Evolutionary conservation across 2,329 filamentous ascomycete genomes (phyloP).

Genomic region (Endoconidiophora polonica): DNA sequence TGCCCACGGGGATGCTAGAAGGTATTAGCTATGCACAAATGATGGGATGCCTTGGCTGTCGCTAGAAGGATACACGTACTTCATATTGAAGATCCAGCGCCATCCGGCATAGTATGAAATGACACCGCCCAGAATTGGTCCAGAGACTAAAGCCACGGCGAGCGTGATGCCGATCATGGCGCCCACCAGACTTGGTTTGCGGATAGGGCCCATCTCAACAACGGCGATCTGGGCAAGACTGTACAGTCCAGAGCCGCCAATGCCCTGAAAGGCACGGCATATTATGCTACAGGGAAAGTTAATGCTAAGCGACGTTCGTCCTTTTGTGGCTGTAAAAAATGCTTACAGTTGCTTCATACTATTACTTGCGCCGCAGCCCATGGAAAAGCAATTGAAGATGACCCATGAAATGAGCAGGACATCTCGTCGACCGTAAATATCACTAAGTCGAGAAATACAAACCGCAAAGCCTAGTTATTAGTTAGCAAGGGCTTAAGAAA

Average conservation of each 20-base stretch:
- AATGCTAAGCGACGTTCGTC: no score
- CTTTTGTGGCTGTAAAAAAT: background rate
- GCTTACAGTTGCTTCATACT: constrained; percentile 35
- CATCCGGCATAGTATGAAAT: constrained; percentile 37
- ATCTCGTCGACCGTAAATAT: constrained; percentile 39
- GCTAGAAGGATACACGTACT: constrained; percentile 24
- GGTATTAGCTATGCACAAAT: no score
- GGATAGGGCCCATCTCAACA: constrained; percentile 36
- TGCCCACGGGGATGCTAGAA: constrained; percentile 29
- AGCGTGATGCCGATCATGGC: constrained; percentile 39
- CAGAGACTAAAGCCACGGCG: constrained; percentile 40
- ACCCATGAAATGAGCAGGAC: constrained; percentile 34
- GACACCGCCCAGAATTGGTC: constrained; percentile 39
- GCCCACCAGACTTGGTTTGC: constrained; percentile 36
- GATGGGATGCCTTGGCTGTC: background rate
- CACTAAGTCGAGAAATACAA: constrained; percentile 40
- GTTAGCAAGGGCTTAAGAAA: background rate
- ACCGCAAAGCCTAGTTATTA: constrained; percentile 32
- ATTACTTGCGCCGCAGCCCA: constrained; percentile 34
- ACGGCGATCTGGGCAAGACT: constrained; percentile 41
- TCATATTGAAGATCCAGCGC: constrained; percentile 46
- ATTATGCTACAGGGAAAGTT: constrained; percentile 28
- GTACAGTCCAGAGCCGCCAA: constrained; percentile 45
- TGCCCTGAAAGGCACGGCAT: constrained; percentile 41
- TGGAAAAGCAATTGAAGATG: constrained; percentile 37